Conservation (phyloP, 176 grass and related monocot genomes). For the Elymus sibiricus region DNA sequence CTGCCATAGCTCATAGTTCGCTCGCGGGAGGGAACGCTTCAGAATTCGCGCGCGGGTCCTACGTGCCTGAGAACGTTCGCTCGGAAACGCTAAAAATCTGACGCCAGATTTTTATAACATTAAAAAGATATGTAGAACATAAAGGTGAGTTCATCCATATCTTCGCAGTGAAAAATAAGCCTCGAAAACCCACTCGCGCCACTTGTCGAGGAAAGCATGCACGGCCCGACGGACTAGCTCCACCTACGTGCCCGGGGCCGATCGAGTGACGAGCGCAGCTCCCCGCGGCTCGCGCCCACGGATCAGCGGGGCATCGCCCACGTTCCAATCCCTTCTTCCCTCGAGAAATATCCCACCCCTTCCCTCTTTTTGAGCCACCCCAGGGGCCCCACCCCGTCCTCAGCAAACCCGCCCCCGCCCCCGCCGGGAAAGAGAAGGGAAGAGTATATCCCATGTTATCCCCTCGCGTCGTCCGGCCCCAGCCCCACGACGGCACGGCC, state of each 20-base stretch:
- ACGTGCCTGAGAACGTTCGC: too few species aligned
- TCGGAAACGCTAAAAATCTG: too few species aligned
- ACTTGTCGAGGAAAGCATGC: neutral
- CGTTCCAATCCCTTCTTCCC: neutral
- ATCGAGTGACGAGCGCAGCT: neutral
- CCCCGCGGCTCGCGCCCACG: neutral
- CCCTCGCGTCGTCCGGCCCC: constrained; percentile 19
- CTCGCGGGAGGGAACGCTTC: too few species aligned
- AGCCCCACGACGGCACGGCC: constrained; percentile 8
- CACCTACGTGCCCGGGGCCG: neutral
- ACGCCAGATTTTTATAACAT: too few species aligned
- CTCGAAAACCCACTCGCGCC: too few species aligned
- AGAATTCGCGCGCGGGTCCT: too few species aligned
- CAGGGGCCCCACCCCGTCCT: neutral
- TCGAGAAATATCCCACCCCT: neutral
- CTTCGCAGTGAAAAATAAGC: too few species aligned
- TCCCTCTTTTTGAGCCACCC: neutral
- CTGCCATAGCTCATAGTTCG: too few species aligned
- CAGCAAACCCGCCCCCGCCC: neutral
- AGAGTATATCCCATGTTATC: constrained; percentile 29
- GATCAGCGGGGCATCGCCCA: constrained; percentile 1
- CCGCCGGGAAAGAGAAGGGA: neutral
- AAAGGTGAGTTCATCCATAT: too few species aligned
- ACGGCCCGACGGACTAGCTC: constrained; percentile 16
- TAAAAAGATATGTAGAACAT: too few species aligned